A percentile compares a stretch with the other conserved stretches of the same genome.
These are phyloP conservation scores for Luvunga scandens DNA, from an alignment of 345 rosid species.

Conservation along the genomic window DNA sequence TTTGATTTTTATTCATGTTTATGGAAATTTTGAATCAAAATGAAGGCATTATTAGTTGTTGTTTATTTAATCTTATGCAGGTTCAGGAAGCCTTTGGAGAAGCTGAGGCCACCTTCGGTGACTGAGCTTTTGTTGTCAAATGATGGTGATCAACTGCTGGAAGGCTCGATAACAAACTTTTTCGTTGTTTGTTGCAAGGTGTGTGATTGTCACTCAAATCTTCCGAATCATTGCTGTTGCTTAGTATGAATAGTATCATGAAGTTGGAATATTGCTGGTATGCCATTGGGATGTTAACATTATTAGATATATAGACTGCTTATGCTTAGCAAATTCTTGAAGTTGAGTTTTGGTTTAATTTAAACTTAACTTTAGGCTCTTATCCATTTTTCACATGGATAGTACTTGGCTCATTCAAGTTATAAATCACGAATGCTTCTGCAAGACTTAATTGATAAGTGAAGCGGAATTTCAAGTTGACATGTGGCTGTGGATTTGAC, in stretches of 20 bases:
- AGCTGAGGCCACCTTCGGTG: constrained; percentile 63
- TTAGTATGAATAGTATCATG: not conserved
- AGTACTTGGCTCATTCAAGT: not conserved
- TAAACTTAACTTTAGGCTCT: not conserved
- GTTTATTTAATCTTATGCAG: constrained; percentile 33
- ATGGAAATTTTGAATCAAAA: not conserved
- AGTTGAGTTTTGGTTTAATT: not conserved
- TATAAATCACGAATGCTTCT: not conserved
- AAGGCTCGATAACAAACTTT: constrained; percentile 73
- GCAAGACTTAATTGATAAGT: not conserved
- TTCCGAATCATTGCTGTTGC: not conserved
- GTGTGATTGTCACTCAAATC: constrained; percentile 7
- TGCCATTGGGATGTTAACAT: not conserved
- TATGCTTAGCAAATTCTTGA: not conserved
- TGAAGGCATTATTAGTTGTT: not conserved
- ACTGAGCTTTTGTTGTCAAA: constrained; percentile 78
- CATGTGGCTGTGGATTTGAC: not conserved
- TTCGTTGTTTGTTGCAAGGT: constrained; percentile 71
- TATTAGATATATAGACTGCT: not conserved
- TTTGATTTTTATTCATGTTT: not conserved
- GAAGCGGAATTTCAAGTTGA: not conserved
- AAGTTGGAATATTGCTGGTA: not conserved
- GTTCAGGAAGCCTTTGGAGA: constrained; percentile 77
- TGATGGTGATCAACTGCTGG: constrained; percentile 82
- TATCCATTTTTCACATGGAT: not conserved